Evolutionary conservation across 345 rosid species (phyloP).

Genomic region (Hibiscus syriacus): DNA sequence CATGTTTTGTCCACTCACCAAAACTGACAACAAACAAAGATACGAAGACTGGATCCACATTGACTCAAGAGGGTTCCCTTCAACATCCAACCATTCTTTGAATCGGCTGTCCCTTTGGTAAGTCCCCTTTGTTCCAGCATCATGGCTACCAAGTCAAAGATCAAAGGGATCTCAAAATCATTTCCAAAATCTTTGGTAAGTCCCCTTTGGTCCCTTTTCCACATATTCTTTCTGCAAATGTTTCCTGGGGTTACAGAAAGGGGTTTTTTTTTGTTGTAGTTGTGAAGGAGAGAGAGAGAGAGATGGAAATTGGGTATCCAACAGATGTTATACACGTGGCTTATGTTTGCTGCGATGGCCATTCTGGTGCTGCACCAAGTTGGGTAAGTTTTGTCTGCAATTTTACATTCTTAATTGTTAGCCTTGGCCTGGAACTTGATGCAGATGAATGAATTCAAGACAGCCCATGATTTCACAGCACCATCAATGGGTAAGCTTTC

Average conservation of each 20-base stretch:
- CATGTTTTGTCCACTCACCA: too few relatives aligned
- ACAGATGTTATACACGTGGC: slow-evolving; percentile 96
- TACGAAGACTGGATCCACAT: too few relatives aligned
- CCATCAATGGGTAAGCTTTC: slow-evolving; percentile 44
- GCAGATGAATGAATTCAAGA: slow-evolving; percentile 85
- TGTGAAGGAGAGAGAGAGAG: slow-evolving; percentile 73
- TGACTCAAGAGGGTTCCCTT: slow-evolving; percentile 11
- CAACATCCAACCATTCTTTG: slow-evolving; percentile 1
- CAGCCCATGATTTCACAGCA: slow-evolving; percentile 59
- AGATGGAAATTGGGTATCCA: slow-evolving; percentile 84
- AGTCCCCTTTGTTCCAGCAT: slow-evolving; percentile 13
- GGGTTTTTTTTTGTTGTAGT: slow-evolving; percentile 21
- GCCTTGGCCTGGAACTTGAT: neutral
- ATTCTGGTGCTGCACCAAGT: slow-evolving; percentile 63
- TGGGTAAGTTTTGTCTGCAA: slow-evolving; percentile 55
- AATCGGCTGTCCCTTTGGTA: neutral
- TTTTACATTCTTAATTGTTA: neutral
- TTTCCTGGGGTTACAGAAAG: neutral
- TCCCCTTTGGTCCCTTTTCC: neutral
- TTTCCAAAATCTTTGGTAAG: slow-evolving; percentile 80
- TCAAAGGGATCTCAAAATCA: slow-evolving; percentile 79
- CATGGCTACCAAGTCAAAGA: slow-evolving; percentile 71
- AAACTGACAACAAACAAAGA: too few relatives aligned
- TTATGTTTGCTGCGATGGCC: slow-evolving; percentile 83
- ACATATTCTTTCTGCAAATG: neutral